Evolutionary conservation across 2,329 filamentous ascomycete species (phyloP), one percentile per base, ranked within the genome.

Genomic region (Colletotrichum cordylinicola): DNA sequence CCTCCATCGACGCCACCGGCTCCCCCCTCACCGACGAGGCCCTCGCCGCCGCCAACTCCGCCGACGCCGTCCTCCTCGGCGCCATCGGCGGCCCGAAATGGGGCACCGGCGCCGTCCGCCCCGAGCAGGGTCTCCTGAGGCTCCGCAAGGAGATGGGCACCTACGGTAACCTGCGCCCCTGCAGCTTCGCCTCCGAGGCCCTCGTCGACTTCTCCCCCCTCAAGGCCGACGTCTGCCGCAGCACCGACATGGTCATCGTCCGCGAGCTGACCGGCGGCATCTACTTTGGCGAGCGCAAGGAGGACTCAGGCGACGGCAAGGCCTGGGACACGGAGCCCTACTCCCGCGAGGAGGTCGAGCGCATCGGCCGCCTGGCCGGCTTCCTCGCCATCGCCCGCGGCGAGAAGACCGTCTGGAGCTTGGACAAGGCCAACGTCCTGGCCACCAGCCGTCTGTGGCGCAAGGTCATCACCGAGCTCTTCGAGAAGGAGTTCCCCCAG

Each of bases 401-500:
- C 2, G 89, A 93, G 48, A 94, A 93, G 71, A 80, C 77, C 70
- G 95, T 98, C 62, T 95, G 92, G 93, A 95, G 92, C 82, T 87
- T 98, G 82, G 97, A 98, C 87, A 98, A 98, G 92, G 97, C 96
- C 72, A 98, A 98, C 83, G 96, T 98, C 67, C 91, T 98, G 78
- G 96, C 96, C 2, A 98, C 96, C 16, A 95, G 93, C 83, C 89
- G 96, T 56, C 88, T 98, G 81, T 98, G 96, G 96, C 90, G 96
- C 77, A 96, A 94, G 88, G 94, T 94, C 4, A 94, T 98, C 60
- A 93, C 91, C 55, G 95, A 98, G 87, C 90, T 96, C 74, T 96
- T 98, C 90, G 91, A 90, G 79, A 93, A 93, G 79, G 96, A 98
- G 89, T 98, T 98, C 87, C 96, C 96, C 4, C 92, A 96, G 84